Evolutionary conservation across 768 basidiomycete species (phyloP), one percentile per base, ranked within the genome.

Genomic region (Calocybe indica): DNA sequence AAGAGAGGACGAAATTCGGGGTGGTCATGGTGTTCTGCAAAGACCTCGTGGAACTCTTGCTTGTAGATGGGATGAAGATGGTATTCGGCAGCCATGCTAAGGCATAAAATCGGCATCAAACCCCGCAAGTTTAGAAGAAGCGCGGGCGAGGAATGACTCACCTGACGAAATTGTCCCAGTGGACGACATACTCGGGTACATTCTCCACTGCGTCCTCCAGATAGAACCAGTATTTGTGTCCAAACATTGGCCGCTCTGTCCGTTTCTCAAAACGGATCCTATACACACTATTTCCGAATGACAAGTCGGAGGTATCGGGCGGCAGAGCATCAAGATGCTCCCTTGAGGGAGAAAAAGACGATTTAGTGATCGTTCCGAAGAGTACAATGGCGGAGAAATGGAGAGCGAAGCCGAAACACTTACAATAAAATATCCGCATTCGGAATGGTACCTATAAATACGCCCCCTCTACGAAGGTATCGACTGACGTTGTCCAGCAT

Each of bases 401-500:
- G 29, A 45, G 45, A 34, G 51, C 7, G 15, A 30, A 13, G n/a
- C 31, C 22, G 1, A 35, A 41, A 42, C 30, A 75, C 92, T 52
- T 63, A 93, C 92, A 95, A 61, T 13, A 99, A 70, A 51, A 83
- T 76, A 33, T 87, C 81, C 32, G 88, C 81, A 59, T 98, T 93
- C 1, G 96, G 93, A 49, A 96, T 88, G 0, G 96, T 99, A n/a
- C 96, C 96, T 45, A 99, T 79, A 58, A 97, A 96, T n/a, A 85
- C 68, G 4, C 96, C 96, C 22, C 94, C 95, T 28, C 75, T 72
- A 30, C 88, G 73, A 39, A 99, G 72, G 74, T 85, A 84, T 40
- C 76, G 68, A 48, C 82, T 79, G 30, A 93, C 94, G 62, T 99
- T 99, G 34, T 82, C 77, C 31, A 99, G 80, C 96, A 99, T 96